phyloP scores from a whole-genome alignment of 768 basidiomycete genomes.

The Trametes sanguinea region DNA sequence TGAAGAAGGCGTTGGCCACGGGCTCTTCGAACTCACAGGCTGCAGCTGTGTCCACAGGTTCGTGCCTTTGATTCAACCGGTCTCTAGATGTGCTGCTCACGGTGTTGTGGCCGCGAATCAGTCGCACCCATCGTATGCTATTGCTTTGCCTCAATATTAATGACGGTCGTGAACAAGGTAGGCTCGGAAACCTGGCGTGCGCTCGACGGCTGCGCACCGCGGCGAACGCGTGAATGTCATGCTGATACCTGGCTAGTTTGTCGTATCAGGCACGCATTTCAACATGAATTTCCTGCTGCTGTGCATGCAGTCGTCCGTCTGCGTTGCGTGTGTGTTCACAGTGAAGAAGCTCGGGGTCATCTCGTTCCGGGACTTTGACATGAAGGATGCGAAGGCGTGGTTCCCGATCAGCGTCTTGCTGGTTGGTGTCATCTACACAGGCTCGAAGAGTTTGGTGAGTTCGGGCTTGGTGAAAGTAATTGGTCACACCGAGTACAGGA shows the following conservation, averaged over 20 bases:
- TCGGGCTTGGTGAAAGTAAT: no score
- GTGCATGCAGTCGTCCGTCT: constrained; percentile 88
- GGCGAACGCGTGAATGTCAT: neutral
- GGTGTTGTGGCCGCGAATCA: constrained; percentile 30
- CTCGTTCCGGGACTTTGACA: constrained; percentile 81
- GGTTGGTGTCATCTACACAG: constrained; percentile 95
- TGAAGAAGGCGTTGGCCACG: constrained; percentile 53
- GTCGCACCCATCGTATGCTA: constrained; percentile 86
- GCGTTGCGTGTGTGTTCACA: constrained; percentile 69
- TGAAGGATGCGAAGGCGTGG: constrained; percentile 86
- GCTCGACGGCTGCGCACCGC: neutral
- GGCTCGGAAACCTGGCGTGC: constrained; percentile 17
- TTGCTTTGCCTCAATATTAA: constrained; percentile 89
- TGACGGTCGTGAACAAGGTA: constrained; percentile 98
- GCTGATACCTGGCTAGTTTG: constrained; percentile 57
- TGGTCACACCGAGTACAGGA: no score
- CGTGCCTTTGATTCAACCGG: neutral
- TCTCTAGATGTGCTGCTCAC: neutral
- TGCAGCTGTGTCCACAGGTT: constrained; percentile 22
- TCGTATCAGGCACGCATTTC: constrained; percentile 91
- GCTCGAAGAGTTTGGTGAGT: constrained; percentile 93
- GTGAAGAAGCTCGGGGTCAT: constrained; percentile 81
- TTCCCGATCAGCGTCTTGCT: constrained; percentile 92
- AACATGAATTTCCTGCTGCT: constrained; percentile 97
- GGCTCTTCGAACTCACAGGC: constrained; percentile 23